A percentile compares a stretch with the other conserved stretches of the same genome.
These are phyloP conservation scores for Backusella tarrabulga DNA, from an alignment of 192 early-diverging fungal species.

Conservation along the genomic window DNA sequence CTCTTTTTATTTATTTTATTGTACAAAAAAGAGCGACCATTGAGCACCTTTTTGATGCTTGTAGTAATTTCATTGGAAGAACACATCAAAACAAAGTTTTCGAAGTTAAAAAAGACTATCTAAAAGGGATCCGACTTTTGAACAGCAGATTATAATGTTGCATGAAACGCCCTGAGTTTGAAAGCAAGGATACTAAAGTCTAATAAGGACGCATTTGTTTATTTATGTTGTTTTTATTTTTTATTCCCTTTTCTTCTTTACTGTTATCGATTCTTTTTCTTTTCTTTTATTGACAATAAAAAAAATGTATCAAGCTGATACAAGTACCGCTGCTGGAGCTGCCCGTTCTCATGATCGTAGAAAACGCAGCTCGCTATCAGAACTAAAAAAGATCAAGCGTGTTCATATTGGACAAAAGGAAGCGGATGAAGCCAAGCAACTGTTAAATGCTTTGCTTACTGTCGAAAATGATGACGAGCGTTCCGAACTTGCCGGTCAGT, in stretches of 20 bases:
- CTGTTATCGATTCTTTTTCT: not conserved
- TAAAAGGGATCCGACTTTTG: not conserved
- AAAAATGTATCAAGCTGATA: conserved; percentile 9
- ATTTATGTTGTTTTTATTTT: not conserved
- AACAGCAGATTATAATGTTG: not conserved
- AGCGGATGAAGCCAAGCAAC: conserved; percentile 23
- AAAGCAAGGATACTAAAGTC: not conserved
- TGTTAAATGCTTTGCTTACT: conserved; percentile 13
- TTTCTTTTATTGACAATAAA: not conserved
- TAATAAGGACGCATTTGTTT: not conserved
- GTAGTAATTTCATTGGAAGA: not conserved
- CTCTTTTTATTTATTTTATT: not conserved
- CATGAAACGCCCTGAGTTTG: not conserved
- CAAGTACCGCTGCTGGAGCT: not conserved
- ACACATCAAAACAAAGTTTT: not conserved
- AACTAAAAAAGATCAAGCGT: not conserved
- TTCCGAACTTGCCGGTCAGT: conserved; percentile 17
- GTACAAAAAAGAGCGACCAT: not conserved
- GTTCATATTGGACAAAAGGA: conserved; percentile 8
- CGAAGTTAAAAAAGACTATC: not conserved
- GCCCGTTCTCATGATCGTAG: not conserved
- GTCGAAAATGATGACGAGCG: conserved; percentile 17
- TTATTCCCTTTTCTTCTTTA: not conserved
- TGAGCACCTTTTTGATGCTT: not conserved
- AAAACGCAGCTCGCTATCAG: not conserved